Conservation (phyloP, 2,329 filamentous ascomycete genomes). For the Trichoderma koningii region DNA sequence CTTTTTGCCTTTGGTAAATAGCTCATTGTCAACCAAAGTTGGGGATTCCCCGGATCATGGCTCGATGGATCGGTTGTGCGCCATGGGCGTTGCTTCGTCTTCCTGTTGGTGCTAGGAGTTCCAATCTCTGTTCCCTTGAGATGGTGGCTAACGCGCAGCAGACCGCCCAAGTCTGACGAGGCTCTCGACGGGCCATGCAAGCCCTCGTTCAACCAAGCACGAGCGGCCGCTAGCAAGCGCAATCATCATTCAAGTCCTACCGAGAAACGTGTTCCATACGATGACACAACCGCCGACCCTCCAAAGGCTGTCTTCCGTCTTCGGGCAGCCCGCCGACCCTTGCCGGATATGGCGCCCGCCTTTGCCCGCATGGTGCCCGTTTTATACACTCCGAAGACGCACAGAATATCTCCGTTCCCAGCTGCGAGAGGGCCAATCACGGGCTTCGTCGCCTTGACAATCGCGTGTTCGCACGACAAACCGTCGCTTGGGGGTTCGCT, state of each 20-base stretch:
- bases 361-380: neutral
- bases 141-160: too few species aligned
- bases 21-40: neutral
- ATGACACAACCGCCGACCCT: neutral
- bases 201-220: neutral
- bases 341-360: conserved; percentile 10
- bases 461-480: neutral
- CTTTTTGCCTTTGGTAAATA: neutral
- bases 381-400: too few species aligned
- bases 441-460: too few species aligned
- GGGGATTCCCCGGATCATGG: neutral
- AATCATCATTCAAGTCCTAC: neutral
- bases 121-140: too few species aligned
- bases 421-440: neutral
- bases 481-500: neutral
- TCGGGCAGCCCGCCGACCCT: conserved; percentile 6
- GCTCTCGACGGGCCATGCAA: too few species aligned
- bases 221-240: neutral
- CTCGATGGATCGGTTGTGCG: neutral
- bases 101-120: too few species aligned
- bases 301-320: neutral
- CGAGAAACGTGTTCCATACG: too few species aligned
- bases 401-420: neutral
- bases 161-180: too few species aligned
- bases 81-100: neutral